Evolutionary conservation across 139 green algal species (phyloP).

Genomic region (Micractinium conductrix): DNA sequence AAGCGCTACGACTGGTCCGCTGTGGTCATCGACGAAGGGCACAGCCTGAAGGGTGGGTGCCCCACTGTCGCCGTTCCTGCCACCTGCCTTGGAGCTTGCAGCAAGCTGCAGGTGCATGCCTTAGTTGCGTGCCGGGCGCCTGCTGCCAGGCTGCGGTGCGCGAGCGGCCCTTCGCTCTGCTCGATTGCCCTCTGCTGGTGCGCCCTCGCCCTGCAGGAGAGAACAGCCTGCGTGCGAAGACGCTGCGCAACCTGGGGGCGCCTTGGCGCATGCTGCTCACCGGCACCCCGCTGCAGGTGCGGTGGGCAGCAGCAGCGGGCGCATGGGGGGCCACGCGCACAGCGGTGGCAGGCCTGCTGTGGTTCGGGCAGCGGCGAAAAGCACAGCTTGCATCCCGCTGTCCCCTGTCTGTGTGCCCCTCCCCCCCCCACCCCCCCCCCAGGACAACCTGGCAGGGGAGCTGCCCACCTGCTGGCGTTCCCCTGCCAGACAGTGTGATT

Average conservation of each 20-base stretch:
- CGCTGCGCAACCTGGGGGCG: slow-evolving; percentile 34
- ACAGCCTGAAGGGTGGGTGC: slow-evolving; percentile 34
- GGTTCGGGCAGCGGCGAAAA: background rate
- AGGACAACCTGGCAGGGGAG: too few relatives aligned
- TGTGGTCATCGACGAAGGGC: slow-evolving; percentile 36
- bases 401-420: too few relatives aligned
- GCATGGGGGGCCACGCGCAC: background rate
- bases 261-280: slow-evolving; percentile 76
- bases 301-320: background rate
- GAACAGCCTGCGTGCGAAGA: slow-evolving; percentile 62
- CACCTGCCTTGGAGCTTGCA: too few relatives aligned
- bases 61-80: too few relatives aligned
- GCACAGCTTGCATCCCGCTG: background rate
- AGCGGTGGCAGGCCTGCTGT: background rate
- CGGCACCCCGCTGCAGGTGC: slow-evolving; percentile 53
- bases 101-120: too few relatives aligned
- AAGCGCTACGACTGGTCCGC: slow-evolving; percentile 30
- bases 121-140: too few relatives aligned
- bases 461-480: background rate
- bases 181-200: too few relatives aligned
- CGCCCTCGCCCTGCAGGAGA: slow-evolving; percentile 23
- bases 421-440: too few relatives aligned
- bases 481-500: too few relatives aligned
- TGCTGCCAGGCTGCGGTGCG: too few relatives aligned
- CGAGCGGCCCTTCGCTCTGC: too few relatives aligned